Conservation (phyloP, 2,329 filamentous ascomycete species). For the Acrocalymma vagum region DNA sequence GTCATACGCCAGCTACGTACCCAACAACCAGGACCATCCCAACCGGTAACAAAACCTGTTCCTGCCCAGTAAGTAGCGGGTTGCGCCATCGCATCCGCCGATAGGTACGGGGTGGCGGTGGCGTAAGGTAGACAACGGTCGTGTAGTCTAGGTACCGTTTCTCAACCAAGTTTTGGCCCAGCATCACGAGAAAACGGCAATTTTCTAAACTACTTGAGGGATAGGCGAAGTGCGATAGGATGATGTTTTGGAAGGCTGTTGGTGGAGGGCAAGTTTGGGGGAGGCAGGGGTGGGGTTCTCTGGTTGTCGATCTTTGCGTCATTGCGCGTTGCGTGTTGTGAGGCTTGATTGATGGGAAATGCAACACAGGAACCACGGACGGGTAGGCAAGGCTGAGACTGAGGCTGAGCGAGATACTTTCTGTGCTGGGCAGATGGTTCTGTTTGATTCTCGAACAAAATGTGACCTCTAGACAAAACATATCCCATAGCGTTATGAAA, state of each 20-base stretch:
- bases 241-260: constrained; percentile 7
- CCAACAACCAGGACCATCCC: constrained; percentile 7
- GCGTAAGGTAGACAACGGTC: constrained; percentile 1
- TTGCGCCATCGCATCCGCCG: constrained; percentile 3
- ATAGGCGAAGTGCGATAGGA: no score
- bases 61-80: constrained; percentile 9
- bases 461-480: no score
- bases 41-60: constrained; percentile 33
- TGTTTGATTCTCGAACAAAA: no score
- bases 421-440: no score
- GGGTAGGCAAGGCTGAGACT: no score
- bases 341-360: no score
- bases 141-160: constrained; percentile 5
- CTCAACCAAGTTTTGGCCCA: no score
- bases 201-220: no score
- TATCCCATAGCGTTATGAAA: no score
- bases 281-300: constrained; percentile 15
- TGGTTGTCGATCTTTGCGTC: constrained; percentile 16
- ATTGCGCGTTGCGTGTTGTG: constrained; percentile 6
- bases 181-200: no score
- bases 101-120: constrained; percentile 7
- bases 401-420: no score
- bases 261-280: constrained; percentile 1
- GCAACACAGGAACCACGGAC: no score
- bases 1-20: constrained; percentile 1